A percentile compares a stretch with the other conserved stretches of the same genome.
These are phyloP conservation scores for Sporisorium iseilematis-ciliati DNA, from an alignment of 1,284 basidiomycete genomes.

Conservation along the genomic window DNA sequence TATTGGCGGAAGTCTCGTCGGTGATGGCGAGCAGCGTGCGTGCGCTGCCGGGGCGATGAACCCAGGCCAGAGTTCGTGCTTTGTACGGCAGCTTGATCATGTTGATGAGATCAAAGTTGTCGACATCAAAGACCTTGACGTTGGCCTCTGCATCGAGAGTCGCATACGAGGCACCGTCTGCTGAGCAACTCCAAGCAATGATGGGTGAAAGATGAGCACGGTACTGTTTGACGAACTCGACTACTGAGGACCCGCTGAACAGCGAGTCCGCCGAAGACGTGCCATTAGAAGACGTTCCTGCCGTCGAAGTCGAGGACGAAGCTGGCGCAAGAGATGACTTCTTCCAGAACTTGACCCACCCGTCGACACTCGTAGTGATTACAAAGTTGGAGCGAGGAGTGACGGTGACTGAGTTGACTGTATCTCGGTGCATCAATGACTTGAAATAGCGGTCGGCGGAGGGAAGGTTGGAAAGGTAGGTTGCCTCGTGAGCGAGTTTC, in stretches of 20 bases:
- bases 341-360: constrained; percentile 98
- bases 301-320: constrained; percentile 90
- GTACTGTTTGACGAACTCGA: constrained; percentile 71
- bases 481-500: constrained; percentile 78
- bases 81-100: constrained; percentile 81
- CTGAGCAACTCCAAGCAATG: constrained; percentile 84
- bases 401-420: constrained; percentile 82
- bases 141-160: constrained; percentile 73
- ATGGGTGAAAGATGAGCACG: constrained; percentile 89
- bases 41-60: constrained; percentile 87
- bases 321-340: constrained; percentile 83
- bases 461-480: constrained; percentile 92
- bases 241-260: constrained; percentile 54
- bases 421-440: constrained; percentile 98
- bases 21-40: constrained; percentile 89
- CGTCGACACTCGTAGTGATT: constrained; percentile 93
- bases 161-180: constrained; percentile 91
- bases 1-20: constrained; percentile 80
- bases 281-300: background rate
- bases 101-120: constrained; percentile 99
- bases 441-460: constrained; percentile 93
- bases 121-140: constrained; percentile 95
- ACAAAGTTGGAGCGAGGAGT: constrained; percentile 76
- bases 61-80: constrained; percentile 75
- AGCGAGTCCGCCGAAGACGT: constrained; percentile 12